Evolutionary conservation across 1,284 basidiomycete genomes (phyloP).

Genomic region (Ustilago crameri): DNA sequence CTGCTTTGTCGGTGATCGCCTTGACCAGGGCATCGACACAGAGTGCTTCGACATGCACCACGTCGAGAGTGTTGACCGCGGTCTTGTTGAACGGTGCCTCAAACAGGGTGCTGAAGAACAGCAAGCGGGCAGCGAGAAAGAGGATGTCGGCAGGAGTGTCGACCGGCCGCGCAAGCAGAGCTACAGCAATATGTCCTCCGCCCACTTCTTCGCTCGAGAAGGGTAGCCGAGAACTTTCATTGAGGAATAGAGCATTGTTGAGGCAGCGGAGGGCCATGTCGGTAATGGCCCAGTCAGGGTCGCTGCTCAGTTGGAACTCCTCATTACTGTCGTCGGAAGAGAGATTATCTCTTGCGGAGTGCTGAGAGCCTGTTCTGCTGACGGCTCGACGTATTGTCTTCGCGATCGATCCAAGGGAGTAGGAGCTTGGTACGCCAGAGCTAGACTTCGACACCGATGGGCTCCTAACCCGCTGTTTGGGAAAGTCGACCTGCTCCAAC

Average conservation of each 20-base stretch:
- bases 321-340: constrained; percentile 25
- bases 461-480: constrained; percentile 27
- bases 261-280: constrained; percentile 59
- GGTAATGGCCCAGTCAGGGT: constrained; percentile 48
- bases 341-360: constrained; percentile 24
- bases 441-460: constrained; percentile 5
- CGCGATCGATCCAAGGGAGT: constrained; percentile 26
- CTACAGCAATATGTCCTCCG: constrained; percentile 41
- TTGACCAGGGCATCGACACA: constrained; percentile 35
- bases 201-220: constrained; percentile 48
- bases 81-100: constrained; percentile 55
- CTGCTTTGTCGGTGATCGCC: constrained; percentile 17
- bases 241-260: constrained; percentile 61
- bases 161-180: constrained; percentile 31
- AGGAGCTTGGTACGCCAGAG: constrained; percentile 2
- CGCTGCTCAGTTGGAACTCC: constrained; percentile 18
- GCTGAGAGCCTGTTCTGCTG: constrained; percentile 16
- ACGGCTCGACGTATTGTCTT: constrained; percentile 34
- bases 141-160: constrained; percentile 50
- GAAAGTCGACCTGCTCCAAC: constrained; percentile 48
- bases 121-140: constrained; percentile 53
- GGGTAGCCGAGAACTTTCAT: constrained; percentile 36
- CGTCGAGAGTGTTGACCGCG: constrained; percentile 44
- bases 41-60: constrained; percentile 29
- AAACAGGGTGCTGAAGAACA: constrained; percentile 64